Evolutionary conservation across 73 alveolate species (phyloP).

Genomic region (Diophrys appendiculata): DNA sequence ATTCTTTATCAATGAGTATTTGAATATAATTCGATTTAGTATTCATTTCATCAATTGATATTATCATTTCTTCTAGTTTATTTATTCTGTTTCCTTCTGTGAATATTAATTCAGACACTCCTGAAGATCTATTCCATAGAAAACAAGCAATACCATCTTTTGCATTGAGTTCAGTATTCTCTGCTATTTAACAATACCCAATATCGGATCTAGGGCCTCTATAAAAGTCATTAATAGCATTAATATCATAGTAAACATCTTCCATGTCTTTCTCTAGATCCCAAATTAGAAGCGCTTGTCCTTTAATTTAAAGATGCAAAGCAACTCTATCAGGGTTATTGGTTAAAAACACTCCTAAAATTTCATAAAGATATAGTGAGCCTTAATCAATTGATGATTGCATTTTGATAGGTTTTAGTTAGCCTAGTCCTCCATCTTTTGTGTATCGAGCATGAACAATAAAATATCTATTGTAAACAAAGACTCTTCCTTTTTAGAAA

Average conservation of each 20-base stretch:
- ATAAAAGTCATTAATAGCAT: background rate
- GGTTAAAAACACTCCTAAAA: background rate
- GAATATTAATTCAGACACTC: background rate
- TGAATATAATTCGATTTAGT: background rate
- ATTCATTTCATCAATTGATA: background rate
- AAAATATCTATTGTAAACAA: too few relatives aligned
- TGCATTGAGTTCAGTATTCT: background rate
- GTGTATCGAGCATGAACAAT: too few relatives aligned
- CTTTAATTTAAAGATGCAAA: too few relatives aligned
- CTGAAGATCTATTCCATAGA: background rate
- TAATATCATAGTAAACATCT: background rate
- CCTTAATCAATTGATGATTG: too few relatives aligned
- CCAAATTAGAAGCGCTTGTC: background rate
- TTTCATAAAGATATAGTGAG: too few relatives aligned
- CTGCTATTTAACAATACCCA: background rate
- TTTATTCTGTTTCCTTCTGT: background rate
- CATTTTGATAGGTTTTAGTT: too few relatives aligned
- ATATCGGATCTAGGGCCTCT: background rate
- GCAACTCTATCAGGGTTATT: background rate
- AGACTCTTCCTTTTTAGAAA: background rate
- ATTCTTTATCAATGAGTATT: background rate
- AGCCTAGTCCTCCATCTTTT: too few relatives aligned
- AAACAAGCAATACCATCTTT: background rate
- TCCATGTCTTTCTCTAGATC: conserved; percentile 11
- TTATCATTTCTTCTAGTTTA: background rate